A percentile compares a stretch with the other conserved stretches of the same genome.
Evolutionary conservation across 352 stramenopile genomes (phyloP).

Genomic region (Halophytophthora batemanensis): DNA sequence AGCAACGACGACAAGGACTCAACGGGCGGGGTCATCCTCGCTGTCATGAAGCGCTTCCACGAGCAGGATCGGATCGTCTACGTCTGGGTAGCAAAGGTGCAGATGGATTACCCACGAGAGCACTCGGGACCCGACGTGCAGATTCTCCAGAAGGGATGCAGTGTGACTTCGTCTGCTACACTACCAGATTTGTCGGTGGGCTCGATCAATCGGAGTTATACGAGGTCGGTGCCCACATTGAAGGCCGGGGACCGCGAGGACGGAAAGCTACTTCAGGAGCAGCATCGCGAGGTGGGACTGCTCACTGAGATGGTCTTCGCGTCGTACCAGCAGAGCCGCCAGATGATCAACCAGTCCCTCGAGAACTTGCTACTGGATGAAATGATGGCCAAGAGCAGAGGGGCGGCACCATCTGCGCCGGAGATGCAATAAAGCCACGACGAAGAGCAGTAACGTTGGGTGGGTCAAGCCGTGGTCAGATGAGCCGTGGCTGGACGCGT

Average conservation of each 20-base stretch:
- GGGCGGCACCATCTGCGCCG: not conserved
- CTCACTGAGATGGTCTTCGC: slow-evolving; percentile 31
- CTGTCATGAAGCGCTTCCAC: slow-evolving; percentile 25
- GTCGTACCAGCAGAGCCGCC: slow-evolving; percentile 23
- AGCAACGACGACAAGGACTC: slow-evolving; percentile 9
- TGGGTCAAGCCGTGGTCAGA: too few relatives aligned
- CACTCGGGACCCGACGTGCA: slow-evolving; percentile 7
- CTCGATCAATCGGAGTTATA: slow-evolving; percentile 22
- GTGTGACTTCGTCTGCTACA: slow-evolving; percentile 6
- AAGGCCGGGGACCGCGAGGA: slow-evolving; percentile 1
- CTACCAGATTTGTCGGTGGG: slow-evolving; percentile 24
- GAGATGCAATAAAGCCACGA: slow-evolving; percentile 8
- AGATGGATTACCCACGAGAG: slow-evolving; percentile 3
- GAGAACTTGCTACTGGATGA: slow-evolving; percentile 37
- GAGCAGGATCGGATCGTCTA: slow-evolving; percentile 13
- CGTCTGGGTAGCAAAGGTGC: slow-evolving; percentile 14
- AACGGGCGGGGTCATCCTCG: slow-evolving; percentile 1
- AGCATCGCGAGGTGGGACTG: slow-evolving; percentile 26
- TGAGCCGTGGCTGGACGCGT: too few relatives aligned
- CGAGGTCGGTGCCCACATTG: slow-evolving; percentile 22
- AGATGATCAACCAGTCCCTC: slow-evolving; percentile 28
- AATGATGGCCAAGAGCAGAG: slow-evolving; percentile 21
- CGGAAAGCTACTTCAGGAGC: slow-evolving; percentile 11
- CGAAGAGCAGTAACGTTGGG: too few relatives aligned
- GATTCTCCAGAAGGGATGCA: slow-evolving; percentile 26